phyloP scores from a whole-genome alignment of 164 flowering plant genomes.

The Amborella trichopoda region DNA sequence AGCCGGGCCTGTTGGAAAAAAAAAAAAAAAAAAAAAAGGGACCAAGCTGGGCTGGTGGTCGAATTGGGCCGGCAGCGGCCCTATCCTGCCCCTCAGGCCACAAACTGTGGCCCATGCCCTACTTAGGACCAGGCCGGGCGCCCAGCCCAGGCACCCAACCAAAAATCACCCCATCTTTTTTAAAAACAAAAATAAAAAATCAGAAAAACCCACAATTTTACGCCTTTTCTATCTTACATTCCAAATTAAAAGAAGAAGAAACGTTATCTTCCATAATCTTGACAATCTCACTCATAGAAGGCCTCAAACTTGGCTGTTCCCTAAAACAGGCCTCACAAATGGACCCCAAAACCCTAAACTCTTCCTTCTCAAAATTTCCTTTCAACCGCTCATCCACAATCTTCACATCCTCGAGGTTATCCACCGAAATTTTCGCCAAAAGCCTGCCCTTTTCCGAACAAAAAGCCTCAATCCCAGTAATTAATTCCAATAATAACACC shows the following conservation, averaged over 20 bases:
- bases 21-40: no score
- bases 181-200: no score
- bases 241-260: background rate
- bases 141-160: no score
- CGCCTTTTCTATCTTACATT: no score
- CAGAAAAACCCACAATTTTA: no score
- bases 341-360: constrained; percentile 23
- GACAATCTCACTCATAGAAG: constrained; percentile 38
- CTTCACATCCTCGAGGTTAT: constrained; percentile 17
- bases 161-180: no score
- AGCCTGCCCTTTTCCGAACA: constrained; percentile 23
- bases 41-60: no score
- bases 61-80: no score
- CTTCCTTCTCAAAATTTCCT: constrained; percentile 26
- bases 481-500: constrained; percentile 50
- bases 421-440: constrained; percentile 18
- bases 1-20: no score
- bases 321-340: constrained; percentile 29
- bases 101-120: no score
- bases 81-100: no score
- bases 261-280: constrained; percentile 16
- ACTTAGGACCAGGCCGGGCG: no score
- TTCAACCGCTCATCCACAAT: constrained; percentile 40
- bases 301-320: constrained; percentile 37
- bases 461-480: constrained; percentile 62